Evolutionary conservation across 1,284 basidiomycete genomes (phyloP), one percentile per base, ranked within the genome.

Genomic region (Lignosus rhinocerotis): DNA sequence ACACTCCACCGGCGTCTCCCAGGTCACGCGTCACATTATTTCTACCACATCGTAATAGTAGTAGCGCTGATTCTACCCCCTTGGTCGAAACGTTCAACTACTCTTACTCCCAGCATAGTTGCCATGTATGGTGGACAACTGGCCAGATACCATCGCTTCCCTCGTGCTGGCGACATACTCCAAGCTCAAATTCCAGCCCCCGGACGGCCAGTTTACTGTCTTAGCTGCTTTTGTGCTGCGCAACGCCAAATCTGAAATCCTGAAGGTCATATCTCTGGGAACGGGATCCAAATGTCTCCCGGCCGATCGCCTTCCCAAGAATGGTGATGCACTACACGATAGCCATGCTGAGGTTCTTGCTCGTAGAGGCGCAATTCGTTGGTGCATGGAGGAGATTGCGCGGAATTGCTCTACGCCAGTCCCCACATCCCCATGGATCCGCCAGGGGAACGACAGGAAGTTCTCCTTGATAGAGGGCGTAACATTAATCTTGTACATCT

Each of bases 281-380:
- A 93, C 94, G 2, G 95, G 96, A 8, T 88, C 90, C 8, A 97
- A 96, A 76, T 94, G 92, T 65, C 81, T 96, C 0, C 93, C 95
- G 0, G 81, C 78, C 12, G 67, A 73, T 1, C 80, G 80, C 49
- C 77, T 94, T 0, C 86, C 92, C 0, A 67, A 72, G 2, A 75
- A 79, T n/a, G 96, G 95, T 0, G 92, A 97, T 67, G 81, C 87
- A 1, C 63, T 98, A 30, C 93, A 96, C 69, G 95, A 98, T 68
- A 87, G 83, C 49, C 95, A 98, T 72, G 96, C 95, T 3, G 95
- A 98, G 73, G 82, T 96, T 16, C 79, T 97, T 14, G 93, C 93
- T 0, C 80, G 93, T 31, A 81, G 96, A 17, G 89, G 88, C 2
- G 86, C 90, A 1, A 70, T 90, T 38, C 81, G 86, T n/a, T 98